Evolutionary conservation across 768 basidiomycete genomes (phyloP), one percentile per base, ranked within the genome.

Genomic region (Mycena vulgaris): DNA sequence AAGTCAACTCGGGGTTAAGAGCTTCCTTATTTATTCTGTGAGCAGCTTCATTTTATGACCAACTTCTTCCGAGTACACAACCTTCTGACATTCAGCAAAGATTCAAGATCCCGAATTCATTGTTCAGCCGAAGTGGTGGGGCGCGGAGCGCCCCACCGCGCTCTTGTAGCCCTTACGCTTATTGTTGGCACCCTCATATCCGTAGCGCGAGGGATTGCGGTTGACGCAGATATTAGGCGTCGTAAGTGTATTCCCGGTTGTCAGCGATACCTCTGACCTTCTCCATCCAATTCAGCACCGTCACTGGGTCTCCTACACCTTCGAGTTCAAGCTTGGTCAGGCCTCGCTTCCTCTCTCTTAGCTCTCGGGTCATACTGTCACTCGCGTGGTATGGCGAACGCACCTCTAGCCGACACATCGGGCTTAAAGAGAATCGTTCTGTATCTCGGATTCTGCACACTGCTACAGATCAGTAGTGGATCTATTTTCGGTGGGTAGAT

Each of bases 291-390:
- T 14, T 11, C 10, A 70, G 69, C 69, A 11, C 57, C 63, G 30
- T 65, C 63, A 11, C 63, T 70, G 14, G 69, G 69, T 11, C 28
- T 70, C 49, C 19, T 65, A n/a, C 63, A 70, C 39, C 63, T 70
- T 30, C 69, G 69, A 30, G 48, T 70, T 11, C 35, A 64, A 53
- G 47, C 69, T 19, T 70, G 69, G 69, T 65, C 63, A 14, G 37
- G 51, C 35, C 16, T 70, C 21, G 39, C 19, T 27, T 25, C 63
- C 35, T 59, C 69, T 9, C 27, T 65, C 14, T 45, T 31, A 10
- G 63, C 69, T 21, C 59, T 59, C 21, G 59, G 57, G 63, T 30
- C 30, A 19, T 65, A 60, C 40, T 45, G 17, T 33, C 65, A 56
- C 21, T 49, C 65, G 21, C 25, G 40, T 49, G 28, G 27, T 21